Base-by-base conservation (phyloP, 108 stramenopile species). In the Cyclotella baltica region DNA sequence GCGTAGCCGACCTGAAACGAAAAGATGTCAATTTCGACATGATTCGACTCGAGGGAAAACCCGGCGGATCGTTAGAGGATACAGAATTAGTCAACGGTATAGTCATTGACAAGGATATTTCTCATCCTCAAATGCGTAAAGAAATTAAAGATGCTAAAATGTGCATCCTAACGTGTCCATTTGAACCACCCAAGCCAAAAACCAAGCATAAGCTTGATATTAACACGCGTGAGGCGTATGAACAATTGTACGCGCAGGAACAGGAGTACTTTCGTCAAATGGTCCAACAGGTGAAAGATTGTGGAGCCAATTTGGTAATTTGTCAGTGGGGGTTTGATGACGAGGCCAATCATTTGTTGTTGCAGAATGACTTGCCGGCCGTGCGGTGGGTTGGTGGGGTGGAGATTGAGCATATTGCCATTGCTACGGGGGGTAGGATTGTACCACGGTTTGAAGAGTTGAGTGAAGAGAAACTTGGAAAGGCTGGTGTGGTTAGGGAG, bases 321-420 rank as follows among this genome's bases (percentile, higher is more conserved):
- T 98, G 98, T 88, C 98, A 99, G 87, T 99, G 98, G 99, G 99
- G 99, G 46, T 98, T 99, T 74, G 99, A 99, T 79, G 99, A 99
- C 75, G 98, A 99, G 80, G 98, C 98, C 59, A 99, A 98, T 81
- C 98, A 99, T 70, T 84, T 99, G 28, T 86, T 99, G 35, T 81
- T 99, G 37, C 98, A 98, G 79, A 93, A 96, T 76, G 75, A 92
- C 51, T 86, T 98, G 4, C 93, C 97, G 29, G 97, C 97, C 35
- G 97, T 98, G 30, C 91, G 98, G 52, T 98, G 98, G 97, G 98
- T 99, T 2, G 99, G 98, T 53, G 98, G 98, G 38, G 97, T 98
- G 29, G 99, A 99, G 87, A 96, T 99, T 58, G 98, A 99, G 84
- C 97, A 98, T 74, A 97, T 99, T 78, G 99, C 99, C 78, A 98